Evolutionary conservation across 2,329 filamentous ascomycete genomes (phyloP), one percentile per base, ranked within the genome.

Genomic region (Fusarium sterilihyphosum): DNA sequence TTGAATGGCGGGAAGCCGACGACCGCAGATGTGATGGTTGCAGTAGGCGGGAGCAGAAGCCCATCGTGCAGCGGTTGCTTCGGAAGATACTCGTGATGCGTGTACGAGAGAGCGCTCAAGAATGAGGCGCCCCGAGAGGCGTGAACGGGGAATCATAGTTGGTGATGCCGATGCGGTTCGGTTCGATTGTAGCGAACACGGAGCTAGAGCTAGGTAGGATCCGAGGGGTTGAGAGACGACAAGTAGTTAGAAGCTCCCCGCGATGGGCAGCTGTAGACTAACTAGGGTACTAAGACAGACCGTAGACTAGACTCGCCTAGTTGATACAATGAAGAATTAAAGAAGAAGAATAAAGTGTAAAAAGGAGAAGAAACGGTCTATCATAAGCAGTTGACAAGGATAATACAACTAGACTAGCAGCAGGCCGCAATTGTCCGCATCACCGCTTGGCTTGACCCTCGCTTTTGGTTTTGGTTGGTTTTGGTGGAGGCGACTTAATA

Each of bases 121-220:
- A 31, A 83, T 71, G 62, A 84, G 76, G 63, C 82, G 82, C 70
- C 84, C 82, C 26, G 83, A 81, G 62, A 83, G 79, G 77, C 82
- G 83, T 62, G 83, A 82, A 67, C 83, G 81, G 52, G 83, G 82
- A 65, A 85, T 84, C 84, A 85, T 85, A 78, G 69, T 75, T 40
- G 68, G 57, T 31, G 64, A 67, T 50, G 60, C 37, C 29, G 40
- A 44, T 59, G 37, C 49, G 38, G 35, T 43, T 65, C 65, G 59
- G 37, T 29, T 65, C 65, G 52, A 53, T 24, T 61, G 58, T 47
- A 72, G 67, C 71, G 54, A 59, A 43, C 56, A 66, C 60, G 68
- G 73, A 78, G 70, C 67, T 76, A 57, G 57, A 64, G 64, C 47
- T 69, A 60, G 43, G 60, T 69, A 58, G 46, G 60, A 61, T 68